A percentile compares a stretch with the other conserved stretches of the same genome.
Conservation (phyloP, 805 yeast species). For the Barnettozyma californica region DNA sequence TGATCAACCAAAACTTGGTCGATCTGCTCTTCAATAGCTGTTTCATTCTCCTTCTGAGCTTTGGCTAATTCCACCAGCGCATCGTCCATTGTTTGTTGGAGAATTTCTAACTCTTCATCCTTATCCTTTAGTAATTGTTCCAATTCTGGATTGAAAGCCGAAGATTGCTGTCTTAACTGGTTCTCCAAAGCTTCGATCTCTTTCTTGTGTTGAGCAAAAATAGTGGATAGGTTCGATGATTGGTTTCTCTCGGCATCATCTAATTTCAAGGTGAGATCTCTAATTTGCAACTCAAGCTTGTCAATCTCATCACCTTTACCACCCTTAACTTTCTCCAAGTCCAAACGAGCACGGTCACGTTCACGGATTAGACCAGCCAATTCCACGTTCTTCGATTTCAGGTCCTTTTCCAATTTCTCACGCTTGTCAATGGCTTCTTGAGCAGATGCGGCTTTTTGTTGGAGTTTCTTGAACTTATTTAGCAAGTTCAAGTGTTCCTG, state of each 20-base stretch:
- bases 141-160: constrained; percentile 27
- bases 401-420: constrained; percentile 75
- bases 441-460: constrained; percentile 82
- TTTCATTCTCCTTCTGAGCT: constrained; percentile 41
- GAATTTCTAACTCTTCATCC: constrained; percentile 73
- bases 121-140: constrained; percentile 51
- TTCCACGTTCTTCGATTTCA: constrained; percentile 81
- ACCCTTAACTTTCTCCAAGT: constrained; percentile 65
- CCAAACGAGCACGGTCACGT: constrained; percentile 83
- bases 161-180: constrained; percentile 25
- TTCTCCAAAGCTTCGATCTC: constrained; percentile 52
- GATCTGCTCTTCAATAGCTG: constrained; percentile 53
- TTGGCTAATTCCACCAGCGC: constrained; percentile 57
- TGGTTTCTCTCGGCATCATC: constrained; percentile 58
- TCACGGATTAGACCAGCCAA: constrained; percentile 85
- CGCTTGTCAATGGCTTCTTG: constrained; percentile 84
- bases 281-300: constrained; percentile 54
- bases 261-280: constrained; percentile 53
- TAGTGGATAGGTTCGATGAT: constrained; percentile 54
- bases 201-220: constrained; percentile 55
- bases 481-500: constrained; percentile 83
- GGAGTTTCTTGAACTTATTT: constrained; percentile 71
- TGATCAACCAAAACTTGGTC: constrained; percentile 46
- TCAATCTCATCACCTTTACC: constrained; percentile 62
- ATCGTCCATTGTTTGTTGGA: constrained; percentile 74